Conservation (phyloP, 2,329 filamentous ascomycete genomes). For the Pseudogymnoascus sp. region DNA sequence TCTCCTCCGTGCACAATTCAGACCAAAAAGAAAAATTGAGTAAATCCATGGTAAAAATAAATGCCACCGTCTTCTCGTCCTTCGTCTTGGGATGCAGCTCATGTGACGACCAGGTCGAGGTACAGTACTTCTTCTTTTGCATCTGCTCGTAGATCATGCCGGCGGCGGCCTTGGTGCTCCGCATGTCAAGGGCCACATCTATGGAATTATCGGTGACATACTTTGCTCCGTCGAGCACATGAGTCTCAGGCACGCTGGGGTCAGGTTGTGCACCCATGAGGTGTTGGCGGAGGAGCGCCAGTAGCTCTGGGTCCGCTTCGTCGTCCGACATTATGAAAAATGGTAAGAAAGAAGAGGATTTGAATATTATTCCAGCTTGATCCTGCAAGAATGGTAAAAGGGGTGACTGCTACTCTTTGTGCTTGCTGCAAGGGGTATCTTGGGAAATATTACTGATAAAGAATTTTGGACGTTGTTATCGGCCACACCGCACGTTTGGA, state of each 20-base stretch:
- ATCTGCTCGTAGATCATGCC: slow-evolving; percentile 71
- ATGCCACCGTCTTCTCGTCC: slow-evolving; percentile 72
- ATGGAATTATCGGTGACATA: slow-evolving; percentile 88
- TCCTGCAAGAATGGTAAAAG: not conserved
- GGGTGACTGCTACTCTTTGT: not conserved
- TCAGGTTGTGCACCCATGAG: slow-evolving; percentile 50
- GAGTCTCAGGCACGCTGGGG: slow-evolving; percentile 60
- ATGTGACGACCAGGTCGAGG: slow-evolving; percentile 77
- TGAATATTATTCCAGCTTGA: not conserved
- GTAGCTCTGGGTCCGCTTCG: slow-evolving; percentile 79
- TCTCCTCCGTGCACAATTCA: slow-evolving; percentile 52
- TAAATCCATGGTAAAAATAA: slow-evolving; percentile 96
- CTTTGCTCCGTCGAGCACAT: slow-evolving; percentile 73
- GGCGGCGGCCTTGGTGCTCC: slow-evolving; percentile 73
- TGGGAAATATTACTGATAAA: slow-evolving; percentile 8
- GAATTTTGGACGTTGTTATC: slow-evolving; percentile 6
- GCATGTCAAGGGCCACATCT: slow-evolving; percentile 82
- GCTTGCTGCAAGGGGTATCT: not conserved
- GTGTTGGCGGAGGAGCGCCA: slow-evolving; percentile 77
- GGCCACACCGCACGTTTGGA: slow-evolving; percentile 2
- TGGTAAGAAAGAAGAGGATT: not conserved
- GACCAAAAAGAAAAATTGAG: slow-evolving; percentile 98
- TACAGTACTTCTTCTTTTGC: slow-evolving; percentile 75
- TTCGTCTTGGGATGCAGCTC: slow-evolving; percentile 81
- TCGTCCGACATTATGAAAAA: slow-evolving; percentile 69